Conservation (phyloP, 331 rosid genomes). For the Pyracantha coccinea region DNA sequence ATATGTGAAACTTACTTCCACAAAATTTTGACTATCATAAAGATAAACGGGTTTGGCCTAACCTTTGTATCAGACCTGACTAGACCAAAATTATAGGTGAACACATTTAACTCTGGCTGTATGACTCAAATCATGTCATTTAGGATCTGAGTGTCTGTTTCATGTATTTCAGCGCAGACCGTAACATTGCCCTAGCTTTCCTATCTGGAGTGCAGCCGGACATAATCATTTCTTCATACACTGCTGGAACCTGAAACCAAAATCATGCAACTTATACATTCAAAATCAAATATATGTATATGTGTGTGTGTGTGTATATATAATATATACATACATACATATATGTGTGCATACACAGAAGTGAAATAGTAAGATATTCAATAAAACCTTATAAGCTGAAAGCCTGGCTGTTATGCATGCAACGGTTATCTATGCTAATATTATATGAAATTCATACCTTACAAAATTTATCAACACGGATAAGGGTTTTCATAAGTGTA, state of each 20-base stretch:
- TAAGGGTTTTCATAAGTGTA: constrained; percentile 90
- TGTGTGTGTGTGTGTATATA: too few species aligned
- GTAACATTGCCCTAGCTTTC: constrained; percentile 89
- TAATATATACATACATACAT: too few species aligned
- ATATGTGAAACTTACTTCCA: neutral
- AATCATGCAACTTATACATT: neutral
- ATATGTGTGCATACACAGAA: neutral
- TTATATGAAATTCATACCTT: constrained; percentile 38
- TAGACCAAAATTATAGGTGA: neutral
- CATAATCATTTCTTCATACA: constrained; percentile 86
- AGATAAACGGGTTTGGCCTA: neutral
- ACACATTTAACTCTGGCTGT: constrained; percentile 9
- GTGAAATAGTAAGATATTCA: neutral
- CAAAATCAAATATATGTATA: neutral
- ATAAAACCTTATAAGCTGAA: neutral
- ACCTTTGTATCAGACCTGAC: neutral
- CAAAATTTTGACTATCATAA: neutral
- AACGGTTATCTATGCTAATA: neutral
- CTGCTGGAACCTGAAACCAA: constrained; percentile 81
- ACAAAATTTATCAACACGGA: constrained; percentile 70
- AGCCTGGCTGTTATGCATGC: neutral
- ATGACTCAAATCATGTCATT: constrained; percentile 16
- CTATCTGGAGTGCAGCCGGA: constrained; percentile 86
- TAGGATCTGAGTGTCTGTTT: constrained; percentile 53
- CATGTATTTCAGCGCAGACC: constrained; percentile 91